These are phyloP conservation scores for Leccinum olivaceopallidum DNA, from an alignment of 768 basidiomycete genomes.

Conservation along the genomic window DNA sequence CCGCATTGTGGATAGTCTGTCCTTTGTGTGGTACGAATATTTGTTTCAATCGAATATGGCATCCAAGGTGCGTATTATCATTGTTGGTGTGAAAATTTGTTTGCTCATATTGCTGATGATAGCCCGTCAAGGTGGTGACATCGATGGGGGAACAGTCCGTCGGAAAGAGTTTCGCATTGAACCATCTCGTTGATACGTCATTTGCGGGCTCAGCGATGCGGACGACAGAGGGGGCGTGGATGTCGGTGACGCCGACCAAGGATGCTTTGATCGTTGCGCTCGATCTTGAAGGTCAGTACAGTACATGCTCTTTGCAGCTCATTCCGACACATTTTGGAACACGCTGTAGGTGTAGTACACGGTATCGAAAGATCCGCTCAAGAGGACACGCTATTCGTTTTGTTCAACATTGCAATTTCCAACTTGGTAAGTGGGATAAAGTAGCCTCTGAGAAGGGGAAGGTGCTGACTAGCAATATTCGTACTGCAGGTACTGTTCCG, in stretches of 20 bases:
- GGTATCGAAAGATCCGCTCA: conserved; percentile 64
- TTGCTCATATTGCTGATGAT: neutral
- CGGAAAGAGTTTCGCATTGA: conserved; percentile 58
- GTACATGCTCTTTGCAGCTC: neutral
- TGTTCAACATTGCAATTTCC: conserved; percentile 67
- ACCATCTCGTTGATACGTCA: conserved; percentile 63
- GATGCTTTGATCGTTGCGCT: conserved; percentile 55
- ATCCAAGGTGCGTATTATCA: conserved; percentile 39
- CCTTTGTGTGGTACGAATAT: conserved; percentile 67
- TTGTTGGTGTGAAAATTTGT: rapidly evolving
- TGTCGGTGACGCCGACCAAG: conserved; percentile 63
- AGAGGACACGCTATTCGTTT: conserved; percentile 61
- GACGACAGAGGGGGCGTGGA: conserved; percentile 70
- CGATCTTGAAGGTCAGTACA: conserved; percentile 56
- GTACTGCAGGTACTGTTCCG: conserved; percentile 56
- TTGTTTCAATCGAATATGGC: conserved; percentile 64
- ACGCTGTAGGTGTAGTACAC: conserved; percentile 51
- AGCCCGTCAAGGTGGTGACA: conserved; percentile 66
- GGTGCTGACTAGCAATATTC: neutral
- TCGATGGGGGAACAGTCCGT: conserved; percentile 73
- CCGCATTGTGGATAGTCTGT: conserved; percentile 53
- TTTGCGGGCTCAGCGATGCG: conserved; percentile 68
- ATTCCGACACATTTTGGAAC: neutral
- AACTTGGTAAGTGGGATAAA: conserved; percentile 53
- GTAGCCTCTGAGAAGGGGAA: too few species aligned